Base-by-base conservation (phyloP, 2,329 filamentous ascomycete species). In the Geosmithia putterillii region DNA sequence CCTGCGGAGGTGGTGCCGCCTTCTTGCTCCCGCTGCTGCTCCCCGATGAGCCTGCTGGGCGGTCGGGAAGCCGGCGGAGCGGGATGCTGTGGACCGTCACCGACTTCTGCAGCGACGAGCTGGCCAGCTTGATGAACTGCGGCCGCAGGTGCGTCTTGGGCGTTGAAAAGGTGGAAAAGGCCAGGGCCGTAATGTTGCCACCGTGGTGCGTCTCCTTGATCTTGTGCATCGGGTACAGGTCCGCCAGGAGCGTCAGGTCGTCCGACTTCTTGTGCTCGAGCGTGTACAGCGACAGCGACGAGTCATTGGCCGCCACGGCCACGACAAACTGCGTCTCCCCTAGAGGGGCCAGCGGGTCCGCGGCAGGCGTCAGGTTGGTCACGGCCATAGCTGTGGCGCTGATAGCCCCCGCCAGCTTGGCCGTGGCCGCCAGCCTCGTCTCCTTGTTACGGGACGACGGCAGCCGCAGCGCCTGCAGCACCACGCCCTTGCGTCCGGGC, bases 1-100 rank as follows among this genome's bases (percentile, higher is more conserved):
- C 67, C 12, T 69, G 63, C n/a, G 65, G 66, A 0, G 74, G 64
- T 14, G 63, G 59, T 0, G 54, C 59, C 44, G 60, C 63, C 42
- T 57, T 58, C 45, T 55, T 57, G 37, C 59, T 47, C n/a, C 23
- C 23, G 6, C 23, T 25, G 23, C 23, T 25, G 23, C 10, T 10
- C 23, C 23, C 10, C 23, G 23, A 25, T 25, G 23, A 25, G 6
- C 7, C 6, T 7, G 60, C 53, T 14, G 58, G 49, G 45, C 58
- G 59, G 50, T 67, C 61, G 41, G 64, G 46, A 36, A 63, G 52
- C 47, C 64, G 67, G 49, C 64, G 67, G 40, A 95, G 72, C 0
- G 86, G 80, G 48, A 95, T 79, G 35, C 78, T 83, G 60, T 94
- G 86, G 21, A 94, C 80, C 23, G 83, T 78, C 36, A 88, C 77